phyloP scores from a whole-genome alignment of 306 rosid genomes.

The Luffa acutangula region DNA sequence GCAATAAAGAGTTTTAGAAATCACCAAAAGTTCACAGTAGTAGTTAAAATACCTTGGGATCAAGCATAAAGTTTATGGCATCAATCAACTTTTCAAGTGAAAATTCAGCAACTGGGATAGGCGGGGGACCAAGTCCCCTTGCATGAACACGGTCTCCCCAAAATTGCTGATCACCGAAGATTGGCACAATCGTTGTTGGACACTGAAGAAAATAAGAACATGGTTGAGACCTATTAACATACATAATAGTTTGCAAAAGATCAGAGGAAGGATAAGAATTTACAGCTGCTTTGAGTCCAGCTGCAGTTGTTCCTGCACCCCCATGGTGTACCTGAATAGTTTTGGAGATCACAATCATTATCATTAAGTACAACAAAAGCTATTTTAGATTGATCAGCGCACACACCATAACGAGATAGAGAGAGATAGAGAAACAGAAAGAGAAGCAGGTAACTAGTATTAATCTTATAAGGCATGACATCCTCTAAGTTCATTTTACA shows the following conservation, averaged over 20 bases:
- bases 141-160: slow-evolving; percentile 94
- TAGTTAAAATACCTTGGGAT: slow-evolving; percentile 46
- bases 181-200: slow-evolving; percentile 85
- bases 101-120: slow-evolving; percentile 62
- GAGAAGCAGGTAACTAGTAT: neutral
- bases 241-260: neutral
- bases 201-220: slow-evolving; percentile 35
- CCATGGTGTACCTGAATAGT: slow-evolving; percentile 80
- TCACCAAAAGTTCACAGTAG: neutral
- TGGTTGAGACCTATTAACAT: neutral
- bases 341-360: neutral
- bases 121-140: slow-evolving; percentile 84
- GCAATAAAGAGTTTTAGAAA: neutral
- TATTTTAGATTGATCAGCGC: neutral
- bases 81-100: slow-evolving; percentile 52
- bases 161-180: slow-evolving; percentile 90
- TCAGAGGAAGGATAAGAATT: neutral
- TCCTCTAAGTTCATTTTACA: neutral
- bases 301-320: slow-evolving; percentile 97
- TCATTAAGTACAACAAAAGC: neutral
- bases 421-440: neutral
- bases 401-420: neutral
- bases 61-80: slow-evolving; percentile 72
- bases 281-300: slow-evolving; percentile 95
- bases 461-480: neutral